Conservation (phyloP, 495 filamentous ascomycete species). For the Neurospora sp. region DNA sequence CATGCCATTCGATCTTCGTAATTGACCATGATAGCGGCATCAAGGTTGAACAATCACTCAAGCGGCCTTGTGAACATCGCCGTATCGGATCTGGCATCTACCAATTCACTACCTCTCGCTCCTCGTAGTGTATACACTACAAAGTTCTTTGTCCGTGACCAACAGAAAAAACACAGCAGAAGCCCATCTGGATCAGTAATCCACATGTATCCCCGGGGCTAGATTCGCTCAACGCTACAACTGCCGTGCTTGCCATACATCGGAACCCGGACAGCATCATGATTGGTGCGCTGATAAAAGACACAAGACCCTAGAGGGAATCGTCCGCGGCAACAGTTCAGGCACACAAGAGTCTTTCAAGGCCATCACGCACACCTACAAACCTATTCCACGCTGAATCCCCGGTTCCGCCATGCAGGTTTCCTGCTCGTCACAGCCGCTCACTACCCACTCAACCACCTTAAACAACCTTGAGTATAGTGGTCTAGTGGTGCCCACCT, state of each 20-base stretch:
- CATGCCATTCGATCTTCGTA: neutral
- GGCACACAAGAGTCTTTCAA: conserved; percentile 2
- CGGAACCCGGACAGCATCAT: neutral
- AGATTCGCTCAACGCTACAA: neutral
- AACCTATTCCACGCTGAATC: neutral
- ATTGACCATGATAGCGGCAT: neutral
- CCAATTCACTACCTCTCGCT: neutral
- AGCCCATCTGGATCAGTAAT: neutral
- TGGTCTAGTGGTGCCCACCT: neutral
- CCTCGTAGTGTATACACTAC: neutral
- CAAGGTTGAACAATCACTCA: neutral
- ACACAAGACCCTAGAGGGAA: neutral
- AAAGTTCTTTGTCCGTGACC: neutral
- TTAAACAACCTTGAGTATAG: neutral
- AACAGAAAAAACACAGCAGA: neutral
- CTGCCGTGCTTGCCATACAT: neutral
- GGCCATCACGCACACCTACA: neutral
- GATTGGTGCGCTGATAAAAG: neutral
- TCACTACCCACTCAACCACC: neutral
- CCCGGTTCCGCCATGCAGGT: neutral
- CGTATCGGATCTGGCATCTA: neutral
- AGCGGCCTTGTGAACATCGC: neutral
- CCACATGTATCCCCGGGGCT: neutral
- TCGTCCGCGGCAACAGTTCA: neutral
- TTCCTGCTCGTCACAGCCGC: neutral